Base-by-base conservation (phyloP, 2,329 filamentous ascomycete genomes). In the Botrytis galanthina region DNA sequence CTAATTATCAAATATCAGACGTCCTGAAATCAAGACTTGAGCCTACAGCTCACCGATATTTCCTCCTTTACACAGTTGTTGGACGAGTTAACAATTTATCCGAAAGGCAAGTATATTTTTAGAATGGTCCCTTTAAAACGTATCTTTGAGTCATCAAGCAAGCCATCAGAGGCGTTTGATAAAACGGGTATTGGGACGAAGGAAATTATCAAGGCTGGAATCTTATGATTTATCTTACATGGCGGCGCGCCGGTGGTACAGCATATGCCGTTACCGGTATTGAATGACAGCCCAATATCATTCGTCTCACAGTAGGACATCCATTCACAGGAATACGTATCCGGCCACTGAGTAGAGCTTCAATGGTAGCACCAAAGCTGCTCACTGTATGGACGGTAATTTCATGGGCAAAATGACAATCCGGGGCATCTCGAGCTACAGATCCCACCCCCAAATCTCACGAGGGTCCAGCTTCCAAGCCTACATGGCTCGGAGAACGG, bases 121-220 rank as follows among this genome's bases (percentile, higher is more conserved):
- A 68, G 64, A 57, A 68, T 32, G 32, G 35, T 42, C 48, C 48
- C 64, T 32, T 18, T 6, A 6, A n/a, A 51, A 51, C n/a, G 14
- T n/a, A 14, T 26, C 7, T 8, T 29, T 32, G 22, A 64, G 42
- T 35, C 62, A 35, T 26, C 22, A n/a, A 35, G 29, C 46, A n/a
- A 35, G 29, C 61, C 48, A 70, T 66, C 70, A 35, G 68, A 70
- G 68, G 39, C 68, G 54, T 46, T 35, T 16, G 39, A 48, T 44
- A 42, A 70, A 70, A 70, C 68, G 35, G 26, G n/a, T 68, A 12
- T 68, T 68, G 26, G 46, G 29, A 68, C 26, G 48, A 39, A 54
- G 48, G 46, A 68, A 32, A 68, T 57, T 68, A 32, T 57, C 2
- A 57, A 68, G 48, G 48, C 64, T 57, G 35, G 20, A 42, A 68